Base-by-base conservation (phyloP, 2,329 filamentous ascomycete species). In the Colletotrichum euphorbiae region DNA sequence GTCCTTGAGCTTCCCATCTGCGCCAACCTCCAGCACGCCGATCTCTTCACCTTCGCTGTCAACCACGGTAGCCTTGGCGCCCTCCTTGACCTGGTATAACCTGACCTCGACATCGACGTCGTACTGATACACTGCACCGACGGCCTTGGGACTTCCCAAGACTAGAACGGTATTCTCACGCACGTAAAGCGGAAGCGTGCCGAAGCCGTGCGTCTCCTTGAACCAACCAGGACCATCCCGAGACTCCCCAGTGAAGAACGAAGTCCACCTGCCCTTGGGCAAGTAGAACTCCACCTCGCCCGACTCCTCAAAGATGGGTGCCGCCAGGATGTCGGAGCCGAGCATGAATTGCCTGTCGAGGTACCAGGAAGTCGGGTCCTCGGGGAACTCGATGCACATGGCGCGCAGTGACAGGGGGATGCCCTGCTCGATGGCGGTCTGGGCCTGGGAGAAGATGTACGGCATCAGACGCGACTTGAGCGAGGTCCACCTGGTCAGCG, bases 321-420 rank as follows among this genome's bases (percentile, higher is more conserved):
- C 88, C 5, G 89, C 87, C 7, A 93, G 79, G 38, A 93, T 77
- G 57, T 83, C 84, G 15, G 84, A 83, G 2, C 91, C 91, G n/a
- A 93, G 81, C 87, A 93, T 91, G 77, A 92, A 93, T 75, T 93
- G 89, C 36, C 88, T 85, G 76, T 93, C 91, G 51, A 91, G 82
- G 58, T 82, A 84, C 86, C 90, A 93, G 0, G 86, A 81, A 4
- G 88, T 91, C n/a, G 85, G 84, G 72, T 93, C 91, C 2, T 89
- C 83, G 2, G 90, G 90, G 73, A 92, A 93, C 77, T 93, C 91
- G 36, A 93, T 80, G 66, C 89, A 89, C 76, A 91, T 85, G 19
- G 91, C 85, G 42, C 91, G 80, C 71, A 93, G 86, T 72, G 85
- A 84, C 15, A 91, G 82, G 3, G 89, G 89, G 70, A 87, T 84